Conservation (phyloP, 257 asterid species). For the Voacanga thouarsii region DNA sequence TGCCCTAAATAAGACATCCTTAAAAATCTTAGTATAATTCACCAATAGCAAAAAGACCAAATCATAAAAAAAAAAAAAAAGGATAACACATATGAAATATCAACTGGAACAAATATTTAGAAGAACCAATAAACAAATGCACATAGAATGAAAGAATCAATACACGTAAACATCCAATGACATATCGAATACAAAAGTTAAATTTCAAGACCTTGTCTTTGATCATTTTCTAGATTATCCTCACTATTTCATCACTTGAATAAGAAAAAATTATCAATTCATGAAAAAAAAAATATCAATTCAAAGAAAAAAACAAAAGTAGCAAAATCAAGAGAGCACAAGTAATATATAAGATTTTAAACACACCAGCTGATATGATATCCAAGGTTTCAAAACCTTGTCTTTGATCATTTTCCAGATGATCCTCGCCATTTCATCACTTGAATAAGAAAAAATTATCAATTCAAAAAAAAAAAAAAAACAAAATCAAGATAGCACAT, state of each 20-base stretch:
- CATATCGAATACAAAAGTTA: neutral
- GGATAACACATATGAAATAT: constrained; percentile 39
- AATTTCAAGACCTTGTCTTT: constrained; percentile 63
- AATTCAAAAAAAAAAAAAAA: neutral
- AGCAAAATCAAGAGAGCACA: neutral
- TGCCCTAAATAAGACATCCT: too few species aligned
- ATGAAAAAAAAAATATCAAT: too few species aligned
- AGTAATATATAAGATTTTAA: too few species aligned
- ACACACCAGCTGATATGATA: too few species aligned
- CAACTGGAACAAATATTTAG: constrained; percentile 43
- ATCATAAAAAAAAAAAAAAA: too few species aligned
- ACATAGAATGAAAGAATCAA: neutral
- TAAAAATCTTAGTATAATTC: too few species aligned
- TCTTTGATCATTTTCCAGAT: constrained; percentile 93
- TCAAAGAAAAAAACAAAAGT: neutral
- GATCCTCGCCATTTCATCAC: constrained; percentile 91
- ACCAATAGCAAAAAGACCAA: too few species aligned
- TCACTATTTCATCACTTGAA: constrained; percentile 90
- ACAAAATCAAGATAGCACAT: neutral
- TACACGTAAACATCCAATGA: neutral
- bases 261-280: neutral
- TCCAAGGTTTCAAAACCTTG: constrained; percentile 38
- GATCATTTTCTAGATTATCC: constrained; percentile 80
- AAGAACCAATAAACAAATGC: neutral
- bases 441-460: constrained; percentile 24